A percentile compares a stretch with the other conserved stretches of the same genome.
phyloP scores from a whole-genome alignment of 208 protist species.

The Lotmaria passim region DNA sequence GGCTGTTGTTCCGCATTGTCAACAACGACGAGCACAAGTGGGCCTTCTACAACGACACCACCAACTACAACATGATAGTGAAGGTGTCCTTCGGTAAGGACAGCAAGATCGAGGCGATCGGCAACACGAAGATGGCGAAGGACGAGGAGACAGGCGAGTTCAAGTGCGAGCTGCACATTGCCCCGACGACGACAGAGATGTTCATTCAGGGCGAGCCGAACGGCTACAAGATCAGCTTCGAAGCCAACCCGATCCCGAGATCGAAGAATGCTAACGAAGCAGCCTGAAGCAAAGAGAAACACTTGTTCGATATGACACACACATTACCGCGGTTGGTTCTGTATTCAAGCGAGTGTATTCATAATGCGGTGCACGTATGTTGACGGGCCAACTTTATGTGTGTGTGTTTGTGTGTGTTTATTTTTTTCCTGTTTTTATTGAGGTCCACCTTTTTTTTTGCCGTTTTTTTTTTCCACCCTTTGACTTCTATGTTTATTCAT shows the following conservation, averaged over 20 bases:
- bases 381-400: too few species aligned
- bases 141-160: slow-evolving; percentile 60
- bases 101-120: slow-evolving; percentile 63
- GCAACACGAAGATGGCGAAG: slow-evolving; percentile 59
- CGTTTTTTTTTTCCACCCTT: too few species aligned
- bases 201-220: slow-evolving; percentile 81
- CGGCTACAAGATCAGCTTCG: slow-evolving; percentile 84
- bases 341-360: too few species aligned
- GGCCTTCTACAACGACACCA: slow-evolving; percentile 89
- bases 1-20: slow-evolving; percentile 82
- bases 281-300: too few species aligned
- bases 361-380: too few species aligned
- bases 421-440: too few species aligned
- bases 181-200: slow-evolving; percentile 65
- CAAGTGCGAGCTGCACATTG: slow-evolving; percentile 64
- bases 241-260: slow-evolving; percentile 66
- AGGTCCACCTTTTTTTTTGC: too few species aligned
- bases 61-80: slow-evolving; percentile 76
- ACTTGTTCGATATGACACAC: too few species aligned
- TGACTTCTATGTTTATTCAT: too few species aligned
- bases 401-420: too few species aligned
- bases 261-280: too few species aligned
- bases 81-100: slow-evolving; percentile 79
- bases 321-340: too few species aligned
- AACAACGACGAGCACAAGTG: slow-evolving; percentile 79